Percentiles rank a stretch among this genome's conserved stretches.
phyloP scores from a whole-genome alignment of 2,329 filamentous ascomycete species.

The Fusarium lyarnte region DNA sequence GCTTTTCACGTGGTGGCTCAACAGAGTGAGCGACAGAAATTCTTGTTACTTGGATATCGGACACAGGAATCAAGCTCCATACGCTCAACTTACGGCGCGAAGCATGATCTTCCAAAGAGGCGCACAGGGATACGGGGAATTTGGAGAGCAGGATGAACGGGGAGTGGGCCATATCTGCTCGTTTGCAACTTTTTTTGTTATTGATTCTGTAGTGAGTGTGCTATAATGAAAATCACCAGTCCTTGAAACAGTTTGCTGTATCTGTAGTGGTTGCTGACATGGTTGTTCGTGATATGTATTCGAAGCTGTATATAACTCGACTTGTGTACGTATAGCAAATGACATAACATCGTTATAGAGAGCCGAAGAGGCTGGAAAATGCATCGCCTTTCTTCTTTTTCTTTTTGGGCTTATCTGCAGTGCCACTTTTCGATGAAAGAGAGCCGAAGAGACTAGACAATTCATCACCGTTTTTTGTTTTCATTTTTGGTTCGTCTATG shows the following conservation, averaged over 20 bases:
- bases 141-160: slow-evolving; percentile 36
- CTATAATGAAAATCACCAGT: slow-evolving; percentile 42
- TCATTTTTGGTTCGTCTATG: slow-evolving; percentile 61
- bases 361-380: slow-evolving; percentile 78
- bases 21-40: slow-evolving; percentile 31
- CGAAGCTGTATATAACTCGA: background rate
- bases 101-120: slow-evolving; percentile 38
- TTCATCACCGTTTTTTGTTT: slow-evolving; percentile 66
- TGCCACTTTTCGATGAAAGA: slow-evolving; percentile 47
- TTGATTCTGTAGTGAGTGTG: slow-evolving; percentile 34
- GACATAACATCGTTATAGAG: slow-evolving; percentile 49
- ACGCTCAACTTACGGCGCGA: slow-evolving; percentile 33
- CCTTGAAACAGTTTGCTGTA: slow-evolving; percentile 2
- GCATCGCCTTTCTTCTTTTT: slow-evolving; percentile 63
- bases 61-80: slow-evolving; percentile 27
- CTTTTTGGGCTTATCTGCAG: slow-evolving; percentile 59
- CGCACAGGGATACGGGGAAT: slow-evolving; percentile 42
- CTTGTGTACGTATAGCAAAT: background rate
- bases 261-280: background rate
- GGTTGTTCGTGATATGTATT: background rate
- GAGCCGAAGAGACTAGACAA: slow-evolving; percentile 69
- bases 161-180: slow-evolving; percentile 28
- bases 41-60: slow-evolving; percentile 39
- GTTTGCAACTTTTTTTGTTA: slow-evolving; percentile 32
- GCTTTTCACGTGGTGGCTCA: slow-evolving; percentile 20